These are phyloP conservation scores for Didymella pomorum DNA, from an alignment of 2,329 filamentous ascomycete genomes.

Conservation along the genomic window DNA sequence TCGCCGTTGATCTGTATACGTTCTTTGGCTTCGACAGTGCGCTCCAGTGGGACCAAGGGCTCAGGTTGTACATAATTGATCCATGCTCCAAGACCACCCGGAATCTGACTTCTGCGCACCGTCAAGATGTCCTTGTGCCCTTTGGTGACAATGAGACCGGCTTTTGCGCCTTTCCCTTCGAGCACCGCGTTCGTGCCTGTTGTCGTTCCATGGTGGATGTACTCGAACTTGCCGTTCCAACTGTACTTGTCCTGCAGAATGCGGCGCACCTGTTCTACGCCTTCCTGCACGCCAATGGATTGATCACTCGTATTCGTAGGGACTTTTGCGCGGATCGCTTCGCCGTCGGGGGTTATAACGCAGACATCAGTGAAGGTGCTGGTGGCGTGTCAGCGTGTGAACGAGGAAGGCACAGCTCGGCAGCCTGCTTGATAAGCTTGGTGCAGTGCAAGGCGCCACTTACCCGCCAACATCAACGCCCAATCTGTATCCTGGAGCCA, in stretches of 20 bases:
- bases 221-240: constrained; percentile 58
- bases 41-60: constrained; percentile 59
- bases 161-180: constrained; percentile 59
- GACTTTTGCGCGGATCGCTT: constrained; percentile 57
- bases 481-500: constrained; percentile 43
- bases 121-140: constrained; percentile 61
- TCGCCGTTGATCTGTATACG: constrained; percentile 56
- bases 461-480: constrained; percentile 49
- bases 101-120: constrained; percentile 59
- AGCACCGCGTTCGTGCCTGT: constrained; percentile 61
- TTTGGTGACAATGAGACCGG: constrained; percentile 57
- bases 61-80: constrained; percentile 58
- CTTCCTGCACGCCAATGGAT: constrained; percentile 58
- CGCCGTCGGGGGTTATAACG: constrained; percentile 56
- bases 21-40: constrained; percentile 57
- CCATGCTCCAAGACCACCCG: constrained; percentile 60
- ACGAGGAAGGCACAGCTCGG: not conserved
- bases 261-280: constrained; percentile 54
- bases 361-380: constrained; percentile 60
- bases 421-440: not conserved
- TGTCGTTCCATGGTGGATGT: constrained; percentile 61
- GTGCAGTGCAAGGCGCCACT: constrained; percentile 19
- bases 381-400: constrained; percentile 19
- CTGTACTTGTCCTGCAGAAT: constrained; percentile 50
- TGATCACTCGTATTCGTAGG: constrained; percentile 57